phyloP scores from a whole-genome alignment of 1,284 basidiomycete genomes.

The Fomitopsis palustris region DNA sequence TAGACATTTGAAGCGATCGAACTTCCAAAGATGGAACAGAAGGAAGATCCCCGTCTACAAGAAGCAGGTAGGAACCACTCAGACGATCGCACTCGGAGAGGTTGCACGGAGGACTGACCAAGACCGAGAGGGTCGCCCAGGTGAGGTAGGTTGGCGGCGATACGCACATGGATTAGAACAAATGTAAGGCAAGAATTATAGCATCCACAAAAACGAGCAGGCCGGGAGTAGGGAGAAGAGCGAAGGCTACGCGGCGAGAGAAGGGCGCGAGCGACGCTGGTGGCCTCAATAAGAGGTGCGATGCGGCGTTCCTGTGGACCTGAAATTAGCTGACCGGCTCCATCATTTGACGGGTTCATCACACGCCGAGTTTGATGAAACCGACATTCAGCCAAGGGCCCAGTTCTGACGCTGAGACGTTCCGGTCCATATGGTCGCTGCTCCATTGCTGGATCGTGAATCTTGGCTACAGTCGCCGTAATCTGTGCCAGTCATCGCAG shows the following conservation, averaged over 20 bases:
- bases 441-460: neutral
- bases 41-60: conserved; percentile 58
- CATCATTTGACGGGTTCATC: neutral
- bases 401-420: neutral
- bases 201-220: conserved; percentile 1
- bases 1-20: conserved; percentile 71
- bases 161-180: conserved; percentile 2
- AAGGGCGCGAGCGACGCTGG: neutral
- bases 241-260: conserved; percentile 1
- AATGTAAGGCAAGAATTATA: neutral
- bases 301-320: neutral
- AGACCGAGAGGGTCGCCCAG: conserved; percentile 52
- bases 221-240: neutral
- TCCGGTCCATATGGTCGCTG: neutral
- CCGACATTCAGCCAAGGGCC: neutral
- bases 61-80: neutral
- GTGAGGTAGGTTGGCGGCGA: conserved; percentile 5
- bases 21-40: conserved; percentile 72
- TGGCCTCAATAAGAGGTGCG: neutral
- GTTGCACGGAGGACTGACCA: conserved; percentile 36
- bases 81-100: neutral
- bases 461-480: neutral
- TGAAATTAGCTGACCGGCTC: neutral
- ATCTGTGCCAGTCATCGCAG: neutral
- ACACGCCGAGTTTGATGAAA: neutral